Percentiles rank a stretch among this genome's conserved stretches.
phyloP scores from a whole-genome alignment of 495 filamentous ascomycete species.

The Neurospora cerealis region DNA sequence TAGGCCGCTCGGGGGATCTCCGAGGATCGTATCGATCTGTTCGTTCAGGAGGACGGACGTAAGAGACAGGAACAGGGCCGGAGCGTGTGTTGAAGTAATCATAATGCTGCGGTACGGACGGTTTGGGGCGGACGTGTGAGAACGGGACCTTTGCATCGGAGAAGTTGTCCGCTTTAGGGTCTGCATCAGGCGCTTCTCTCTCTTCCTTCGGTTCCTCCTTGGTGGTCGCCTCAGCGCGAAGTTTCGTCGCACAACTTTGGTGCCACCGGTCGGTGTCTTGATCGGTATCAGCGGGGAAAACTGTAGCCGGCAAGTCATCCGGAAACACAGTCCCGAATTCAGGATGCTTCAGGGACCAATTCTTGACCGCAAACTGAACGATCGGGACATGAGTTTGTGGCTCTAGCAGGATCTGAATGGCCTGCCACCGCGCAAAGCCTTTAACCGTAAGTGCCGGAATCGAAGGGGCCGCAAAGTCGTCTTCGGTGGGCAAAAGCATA shows the following conservation, averaged over 20 bases:
- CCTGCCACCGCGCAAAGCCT: constrained; percentile 91
- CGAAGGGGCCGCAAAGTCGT: constrained; percentile 63
- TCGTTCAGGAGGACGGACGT: constrained; percentile 12
- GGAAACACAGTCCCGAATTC: constrained; percentile 66
- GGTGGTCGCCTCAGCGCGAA: constrained; percentile 37
- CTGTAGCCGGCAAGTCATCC: constrained; percentile 58
- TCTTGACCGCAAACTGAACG: constrained; percentile 66
- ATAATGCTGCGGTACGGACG: constrained; percentile 11
- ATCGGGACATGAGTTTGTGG: constrained; percentile 82
- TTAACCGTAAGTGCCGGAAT: constrained; percentile 71
- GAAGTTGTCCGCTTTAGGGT: constrained; percentile 2
- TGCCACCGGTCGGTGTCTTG: constrained; percentile 77
- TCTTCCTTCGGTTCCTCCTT: constrained; percentile 18
- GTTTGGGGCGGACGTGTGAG: constrained; percentile 12
- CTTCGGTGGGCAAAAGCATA: constrained; percentile 51
- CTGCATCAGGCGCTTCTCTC: background rate
- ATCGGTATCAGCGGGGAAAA: constrained; percentile 69
- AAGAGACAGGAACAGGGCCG: constrained; percentile 11
- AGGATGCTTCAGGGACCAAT: constrained; percentile 67
- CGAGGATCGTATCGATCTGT: constrained; percentile 13
- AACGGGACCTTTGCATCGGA: constrained; percentile 12
- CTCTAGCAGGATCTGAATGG: constrained; percentile 78
- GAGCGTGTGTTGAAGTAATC: constrained; percentile 13
- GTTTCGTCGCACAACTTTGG: constrained; percentile 50
- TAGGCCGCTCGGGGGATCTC: constrained; percentile 16